Evolutionary conservation across 495 filamentous ascomycete species (phyloP), one percentile per base, ranked within the genome.

Genomic region (Penicillium macrosclerotiorum): DNA sequence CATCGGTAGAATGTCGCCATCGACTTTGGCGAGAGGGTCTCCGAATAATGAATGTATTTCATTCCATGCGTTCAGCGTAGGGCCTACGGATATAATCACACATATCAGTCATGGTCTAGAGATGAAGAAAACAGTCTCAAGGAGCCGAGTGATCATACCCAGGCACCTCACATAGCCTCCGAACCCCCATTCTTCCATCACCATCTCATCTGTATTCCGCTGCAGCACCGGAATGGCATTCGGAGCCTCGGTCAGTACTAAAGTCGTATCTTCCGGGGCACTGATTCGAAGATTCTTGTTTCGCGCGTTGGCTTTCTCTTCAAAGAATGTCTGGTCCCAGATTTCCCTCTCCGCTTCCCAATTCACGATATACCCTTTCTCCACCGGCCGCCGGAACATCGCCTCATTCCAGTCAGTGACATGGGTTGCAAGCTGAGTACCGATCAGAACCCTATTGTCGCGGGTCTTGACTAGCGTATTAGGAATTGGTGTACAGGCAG

Each of bases 161-260:
- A 88, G 65, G 54, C 77, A 84, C 37, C 93, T 78, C 45, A 82
- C 84, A 65, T 94, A 95, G 35, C 83, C 82, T 13, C 85, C 80
- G 67, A 97, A 97, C n/a, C 89, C 89, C 74, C 90, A 97, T 62
- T 97, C 91, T 61, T 99, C 93, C 72, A 97, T 97, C 0, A 96
- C 80, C 61, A 99, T 89, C 73, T 99, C 89, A 62, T 97, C 93
- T 46, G 88, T 89, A 60, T 96, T 90, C 13, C 79, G 81, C 66
- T 96, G 92, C 40, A 99, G 68, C 8, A 78, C 72, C 3, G 83
- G 80, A 33, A 92, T 77, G 3, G 86, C 82, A 64, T 96, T 97
- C n/a, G 94, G 87, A 24, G 89, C 86, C 65, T 99, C 93, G 17
- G 90, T 83, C 22, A 98, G 77, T 1, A 99, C 60, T 22, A 99